Conservation (phyloP, 208 protist species). For the Wallacemonas rigidus region DNA sequence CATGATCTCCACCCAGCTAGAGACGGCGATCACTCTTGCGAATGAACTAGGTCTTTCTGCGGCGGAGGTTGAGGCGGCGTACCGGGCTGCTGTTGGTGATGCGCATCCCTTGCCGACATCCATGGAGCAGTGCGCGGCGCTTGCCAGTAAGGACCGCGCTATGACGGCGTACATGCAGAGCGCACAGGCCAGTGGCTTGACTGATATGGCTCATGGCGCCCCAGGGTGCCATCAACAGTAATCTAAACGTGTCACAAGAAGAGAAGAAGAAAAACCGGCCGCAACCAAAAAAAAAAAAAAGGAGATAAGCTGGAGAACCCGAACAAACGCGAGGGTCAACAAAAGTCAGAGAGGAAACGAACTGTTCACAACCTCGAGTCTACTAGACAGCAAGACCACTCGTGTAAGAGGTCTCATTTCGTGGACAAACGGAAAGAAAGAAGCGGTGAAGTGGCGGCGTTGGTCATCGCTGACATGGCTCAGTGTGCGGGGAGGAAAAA, state of each 20-base stretch:
- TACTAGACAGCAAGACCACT: too few species aligned
- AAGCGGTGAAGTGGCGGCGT: too few species aligned
- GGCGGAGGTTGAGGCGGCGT: constrained; percentile 19
- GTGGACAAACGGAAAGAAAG: too few species aligned
- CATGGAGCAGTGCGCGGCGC: constrained; percentile 16
- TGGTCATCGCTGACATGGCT: too few species aligned
- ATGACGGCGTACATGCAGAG: constrained; percentile 9
- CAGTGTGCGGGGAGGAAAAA: too few species aligned
- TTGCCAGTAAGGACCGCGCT: constrained; percentile 13
- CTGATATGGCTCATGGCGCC: neutral
- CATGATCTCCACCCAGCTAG: constrained; percentile 28
- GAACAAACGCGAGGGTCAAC: too few species aligned
- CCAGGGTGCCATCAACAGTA: constrained; percentile 13
- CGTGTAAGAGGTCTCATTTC: too few species aligned
- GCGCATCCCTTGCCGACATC: constrained; percentile 12
- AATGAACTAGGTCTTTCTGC: constrained; percentile 17
- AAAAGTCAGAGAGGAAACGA: too few species aligned
- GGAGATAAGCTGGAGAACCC: too few species aligned
- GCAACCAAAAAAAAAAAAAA: too few species aligned
- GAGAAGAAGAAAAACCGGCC: neutral
- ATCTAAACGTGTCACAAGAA: neutral
- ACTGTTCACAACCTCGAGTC: too few species aligned
- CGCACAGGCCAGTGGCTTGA: neutral
- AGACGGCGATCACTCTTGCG: constrained; percentile 27
- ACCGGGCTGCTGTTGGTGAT: neutral